Evolutionary conservation across 306 rosid species (phyloP), one percentile per base, ranked within the genome.

Genomic region (Pyrus communis): DNA sequence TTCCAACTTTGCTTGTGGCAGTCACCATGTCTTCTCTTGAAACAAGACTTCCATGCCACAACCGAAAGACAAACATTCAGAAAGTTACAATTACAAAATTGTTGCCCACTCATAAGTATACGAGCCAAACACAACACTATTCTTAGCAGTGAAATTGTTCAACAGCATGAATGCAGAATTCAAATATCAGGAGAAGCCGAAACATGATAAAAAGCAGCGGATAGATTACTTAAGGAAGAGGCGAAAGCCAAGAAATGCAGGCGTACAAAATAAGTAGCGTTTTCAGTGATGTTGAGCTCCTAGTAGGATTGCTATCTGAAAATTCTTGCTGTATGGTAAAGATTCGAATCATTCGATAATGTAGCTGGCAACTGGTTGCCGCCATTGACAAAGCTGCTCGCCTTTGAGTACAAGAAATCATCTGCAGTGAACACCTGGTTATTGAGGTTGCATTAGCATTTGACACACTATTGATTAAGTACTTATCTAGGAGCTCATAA

Each of bases 381-480:
- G 17, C 38, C 52, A 69, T 4, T 1, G 58, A 74, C 3, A 18
- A 2, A 0, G 11, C 2, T 40, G 73, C 77, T 69, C 11, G 38
- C 49, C 70, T 66, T n/a, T 0, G 3, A 33, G 75, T 52, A 14
- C 5, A 19, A 17, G 40, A 9, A 10, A 2, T 5, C 14, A 42
- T 87, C 88, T 0, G 79, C 83, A 2, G 14, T 30, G 51, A 81
- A 86, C 28, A 0, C 2, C 3, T 9, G 55, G 30, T 0, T 3
- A 2, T 0, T 31, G 49, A 21, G 49, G 1, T n/a, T 0, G 35
- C 60, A n/a, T 25, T 4, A 58, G 1, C 22, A 1, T 49, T 35
- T 0, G 90, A 84, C 0, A 90, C 95, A 33, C 91, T 84, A 11
- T 77, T 90, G 73, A 86, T 71, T 51, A 84, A 86, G 75, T 86